phyloP scores from a whole-genome alignment of 2,329 filamentous ascomycete genomes.

The Trichophaea hybrida region DNA sequence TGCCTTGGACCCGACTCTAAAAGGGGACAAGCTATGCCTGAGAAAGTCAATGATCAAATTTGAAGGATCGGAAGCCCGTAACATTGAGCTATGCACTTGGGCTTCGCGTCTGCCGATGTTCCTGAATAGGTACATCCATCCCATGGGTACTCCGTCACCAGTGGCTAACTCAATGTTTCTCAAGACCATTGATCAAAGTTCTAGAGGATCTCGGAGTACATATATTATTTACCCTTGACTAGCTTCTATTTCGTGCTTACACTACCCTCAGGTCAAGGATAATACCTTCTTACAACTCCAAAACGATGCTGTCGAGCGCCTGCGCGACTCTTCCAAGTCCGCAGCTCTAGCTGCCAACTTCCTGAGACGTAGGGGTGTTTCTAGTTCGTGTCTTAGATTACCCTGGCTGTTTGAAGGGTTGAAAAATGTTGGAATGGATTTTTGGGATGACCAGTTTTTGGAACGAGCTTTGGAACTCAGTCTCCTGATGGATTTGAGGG shows the following conservation, averaged over 20 bases:
- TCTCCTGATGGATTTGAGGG: slow-evolving; percentile 53
- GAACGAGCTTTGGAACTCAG: slow-evolving; percentile 55
- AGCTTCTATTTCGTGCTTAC: background rate
- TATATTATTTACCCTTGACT: background rate
- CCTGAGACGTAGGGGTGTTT: slow-evolving; percentile 47
- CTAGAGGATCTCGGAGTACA: slow-evolving; percentile 59
- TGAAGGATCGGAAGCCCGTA: slow-evolving; percentile 37
- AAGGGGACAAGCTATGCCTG: slow-evolving; percentile 45
- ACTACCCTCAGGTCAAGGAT: slow-evolving; percentile 25
- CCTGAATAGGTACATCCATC: slow-evolving; percentile 40
- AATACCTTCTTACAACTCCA: slow-evolving; percentile 52
- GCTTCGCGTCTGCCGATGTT: slow-evolving; percentile 53
- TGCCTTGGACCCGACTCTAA: slow-evolving; percentile 48
- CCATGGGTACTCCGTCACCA: background rate
- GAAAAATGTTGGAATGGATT: slow-evolving; percentile 45
- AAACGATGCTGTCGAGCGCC: slow-evolving; percentile 42
- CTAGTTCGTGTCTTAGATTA: slow-evolving; percentile 42
- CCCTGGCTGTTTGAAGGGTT: slow-evolving; percentile 48
- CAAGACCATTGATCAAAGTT: slow-evolving; percentile 69
- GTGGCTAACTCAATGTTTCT: background rate
- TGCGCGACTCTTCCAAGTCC: slow-evolving; percentile 35
- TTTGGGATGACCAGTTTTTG: slow-evolving; percentile 54
- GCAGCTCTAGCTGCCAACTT: slow-evolving; percentile 52
- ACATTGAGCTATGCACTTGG: slow-evolving; percentile 59
- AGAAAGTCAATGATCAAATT: slow-evolving; percentile 74